Base-by-base conservation (phyloP, 495 filamentous ascomycete genomes). In the Xylaria castorea region DNA sequence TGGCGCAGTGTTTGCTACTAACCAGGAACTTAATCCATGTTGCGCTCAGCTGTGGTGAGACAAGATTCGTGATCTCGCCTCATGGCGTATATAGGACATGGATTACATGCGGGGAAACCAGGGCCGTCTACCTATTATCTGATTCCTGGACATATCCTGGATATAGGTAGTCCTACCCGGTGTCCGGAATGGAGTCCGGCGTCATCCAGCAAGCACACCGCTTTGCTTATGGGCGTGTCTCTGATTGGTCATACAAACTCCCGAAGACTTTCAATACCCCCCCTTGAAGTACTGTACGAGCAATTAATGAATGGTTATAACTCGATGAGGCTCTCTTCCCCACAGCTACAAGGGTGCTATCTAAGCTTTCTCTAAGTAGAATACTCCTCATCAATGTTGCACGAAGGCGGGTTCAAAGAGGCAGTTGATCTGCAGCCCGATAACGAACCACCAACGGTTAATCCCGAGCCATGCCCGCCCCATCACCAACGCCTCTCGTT, bases 381-480 rank as follows among this genome's bases (percentile, higher is more conserved):
- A 9, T 42, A 48, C 63, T 67, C 65, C 48, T 32, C 34, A 36
- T 42, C 66, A 36, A 22, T 18, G 50, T 50, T 57, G 66, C 66
- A 44, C 22, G 36, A 40, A 36, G 25, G 50, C 66, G 48, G 66
- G 44, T 44, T 68, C 12, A 57, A 55, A 30, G 22, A 40, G 66
- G 66, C 42, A 57, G 50, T 55, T 57, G 66, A 68, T 68, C 34
- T 36, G 50, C 36, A 57, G 36, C 32, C 50, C 22, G 66, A 68
- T 68, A 68, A 57, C 50, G n/a, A 65, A 44, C n/a, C n/a, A 22
- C n/a, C 34, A n/a, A 14, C 36, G 50, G 66, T n/a, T 57, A 68
- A 68, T 50, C 36, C 66, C 66, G 66, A 57, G 34, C 18, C 66
- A 68, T 40, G 12, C 66, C 66, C 66, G 66, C 6, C 46, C 18